These are phyloP conservation scores for Effrenium voratum DNA, from an alignment of 73 alveolate species.

Conservation along the genomic window DNA sequence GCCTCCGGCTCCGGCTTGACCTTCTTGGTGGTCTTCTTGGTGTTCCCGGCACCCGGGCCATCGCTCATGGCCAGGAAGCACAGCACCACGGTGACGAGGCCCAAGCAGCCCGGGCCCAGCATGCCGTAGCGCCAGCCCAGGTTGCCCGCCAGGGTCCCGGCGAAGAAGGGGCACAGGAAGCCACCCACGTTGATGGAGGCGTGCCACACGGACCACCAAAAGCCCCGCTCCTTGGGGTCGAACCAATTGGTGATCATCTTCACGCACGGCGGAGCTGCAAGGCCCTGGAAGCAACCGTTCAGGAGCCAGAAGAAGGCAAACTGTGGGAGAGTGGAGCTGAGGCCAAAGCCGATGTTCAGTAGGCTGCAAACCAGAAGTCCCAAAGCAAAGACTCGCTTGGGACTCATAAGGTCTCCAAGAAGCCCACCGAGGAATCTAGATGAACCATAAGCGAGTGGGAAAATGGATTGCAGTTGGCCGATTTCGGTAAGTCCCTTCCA, in stretches of 20 bases:
- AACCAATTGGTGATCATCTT: slow-evolving; percentile 94
- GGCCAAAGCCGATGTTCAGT: slow-evolving; percentile 86
- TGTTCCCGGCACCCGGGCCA: slow-evolving; percentile 2
- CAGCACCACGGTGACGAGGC: slow-evolving; percentile 41
- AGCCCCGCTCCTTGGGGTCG: slow-evolving; percentile 91
- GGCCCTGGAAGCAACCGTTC: slow-evolving; percentile 91
- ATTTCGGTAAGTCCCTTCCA: slow-evolving; percentile 83
- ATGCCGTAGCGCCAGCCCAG: slow-evolving; percentile 93
- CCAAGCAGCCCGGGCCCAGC: slow-evolving; percentile 87
- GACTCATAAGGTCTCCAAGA: slow-evolving; percentile 83
- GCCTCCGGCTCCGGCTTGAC: background rate
- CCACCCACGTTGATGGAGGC: slow-evolving; percentile 93
- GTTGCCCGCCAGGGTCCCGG: slow-evolving; percentile 63
- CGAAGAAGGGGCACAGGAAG: slow-evolving; percentile 74
- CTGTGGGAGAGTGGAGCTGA: slow-evolving; percentile 83
- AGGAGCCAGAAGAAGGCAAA: slow-evolving; percentile 80
- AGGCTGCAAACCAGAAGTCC: slow-evolving; percentile 62
- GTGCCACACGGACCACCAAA: slow-evolving; percentile 94
- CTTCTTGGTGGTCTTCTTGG: background rate
- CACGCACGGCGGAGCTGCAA: slow-evolving; percentile 92
- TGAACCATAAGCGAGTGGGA: slow-evolving; percentile 82
- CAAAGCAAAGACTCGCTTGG: slow-evolving; percentile 74
- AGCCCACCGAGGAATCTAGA: slow-evolving; percentile 89
- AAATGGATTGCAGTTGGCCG: slow-evolving; percentile 63
- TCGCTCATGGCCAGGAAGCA: slow-evolving; percentile 83